Base-by-base conservation (phyloP, 495 filamentous ascomycete genomes). In the Terfezia claveryi region DNA sequence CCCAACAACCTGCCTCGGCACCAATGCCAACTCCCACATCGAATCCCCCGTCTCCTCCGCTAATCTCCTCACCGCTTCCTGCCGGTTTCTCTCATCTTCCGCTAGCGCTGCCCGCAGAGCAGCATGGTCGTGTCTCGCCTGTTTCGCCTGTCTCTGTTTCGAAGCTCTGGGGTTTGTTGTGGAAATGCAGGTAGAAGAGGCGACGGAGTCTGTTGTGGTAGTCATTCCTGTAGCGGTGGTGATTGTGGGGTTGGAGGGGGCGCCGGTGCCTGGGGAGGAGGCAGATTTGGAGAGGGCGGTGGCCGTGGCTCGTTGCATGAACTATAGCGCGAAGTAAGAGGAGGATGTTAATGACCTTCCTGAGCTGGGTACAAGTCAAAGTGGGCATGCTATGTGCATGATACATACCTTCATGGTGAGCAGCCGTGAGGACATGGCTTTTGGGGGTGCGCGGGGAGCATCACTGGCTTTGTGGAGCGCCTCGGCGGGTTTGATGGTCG, bases 231-330 rank as follows among this genome's bases (percentile, higher is more conserved):
- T 69, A 37, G 64, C 60, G 38, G 69, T 69, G 36, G 67, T 62
- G 49, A 74, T 66, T 38, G 72, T 62, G 55, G 59, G 59, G 65
- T 68, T 57, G 59, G 71, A 58, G 63, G 63, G 59, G 62, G 73
- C 60, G 8, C 75, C 17, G 4, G 41, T 46, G 17, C 14, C 4
- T 9, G 41, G 8, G 12, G 41, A 46, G 4, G 38, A 44, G 16
- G 10, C 38, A 2, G 12, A 8, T 46, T 46, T 46, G 12, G 41
- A 14, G 41, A 46, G 73, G 51, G 66, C 59, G 55, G 71, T 72
- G 37, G 80, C 79, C 23, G 82, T 84, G 52, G 83, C 83, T 59
- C 91, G 78, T 75, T 94, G 91, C 91, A 98, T 98, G 68, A 98
- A 98, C 78, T 84, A 52, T 46, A 56, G 27, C 12, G 52, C 1